phyloP scores from a whole-genome alignment of 139 green algal genomes.

The Micractinium conductrix region DNA sequence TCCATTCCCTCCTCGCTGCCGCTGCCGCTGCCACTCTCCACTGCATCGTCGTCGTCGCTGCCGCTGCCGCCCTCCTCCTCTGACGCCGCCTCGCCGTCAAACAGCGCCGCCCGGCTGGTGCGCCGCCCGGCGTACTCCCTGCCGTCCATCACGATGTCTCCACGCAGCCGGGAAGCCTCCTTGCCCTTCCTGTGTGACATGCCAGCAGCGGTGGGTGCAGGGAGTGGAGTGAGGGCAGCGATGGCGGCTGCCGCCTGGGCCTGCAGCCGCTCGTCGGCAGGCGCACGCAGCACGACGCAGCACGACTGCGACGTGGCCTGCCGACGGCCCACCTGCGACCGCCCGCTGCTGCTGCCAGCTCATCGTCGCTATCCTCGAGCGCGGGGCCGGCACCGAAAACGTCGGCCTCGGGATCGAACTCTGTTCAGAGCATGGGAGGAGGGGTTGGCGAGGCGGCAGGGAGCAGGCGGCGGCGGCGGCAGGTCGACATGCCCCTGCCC shows the following conservation, averaged over 20 bases:
- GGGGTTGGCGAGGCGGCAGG: background rate
- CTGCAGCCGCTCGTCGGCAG: too few species aligned
- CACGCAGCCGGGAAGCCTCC: conserved; percentile 19
- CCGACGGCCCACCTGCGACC: background rate
- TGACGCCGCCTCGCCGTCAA: background rate
- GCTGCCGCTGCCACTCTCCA: background rate
- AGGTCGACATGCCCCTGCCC: background rate
- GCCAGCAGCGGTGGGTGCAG: background rate
- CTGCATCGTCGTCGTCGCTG: background rate
- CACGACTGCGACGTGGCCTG: background rate
- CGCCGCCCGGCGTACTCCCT: conserved; percentile 12
- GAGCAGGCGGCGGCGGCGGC: background rate
- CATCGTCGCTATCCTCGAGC: conserved; percentile 50
- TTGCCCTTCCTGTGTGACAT: conserved; percentile 9
- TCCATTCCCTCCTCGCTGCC: background rate
- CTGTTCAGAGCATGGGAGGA: conserved; percentile 9
- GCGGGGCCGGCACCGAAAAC: conserved; percentile 26
- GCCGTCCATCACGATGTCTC: conserved; percentile 28
- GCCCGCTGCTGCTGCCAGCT: conserved; percentile 13
- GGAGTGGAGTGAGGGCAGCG: background rate
- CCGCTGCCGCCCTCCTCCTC: background rate
- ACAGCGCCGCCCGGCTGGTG: conserved; percentile 10
- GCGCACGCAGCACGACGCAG: background rate
- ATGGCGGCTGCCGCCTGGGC: too few species aligned
- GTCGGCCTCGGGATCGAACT: conserved; percentile 47